phyloP scores from a whole-genome alignment of 768 basidiomycete genomes.

The Chalciporus sphaerocephalus region DNA sequence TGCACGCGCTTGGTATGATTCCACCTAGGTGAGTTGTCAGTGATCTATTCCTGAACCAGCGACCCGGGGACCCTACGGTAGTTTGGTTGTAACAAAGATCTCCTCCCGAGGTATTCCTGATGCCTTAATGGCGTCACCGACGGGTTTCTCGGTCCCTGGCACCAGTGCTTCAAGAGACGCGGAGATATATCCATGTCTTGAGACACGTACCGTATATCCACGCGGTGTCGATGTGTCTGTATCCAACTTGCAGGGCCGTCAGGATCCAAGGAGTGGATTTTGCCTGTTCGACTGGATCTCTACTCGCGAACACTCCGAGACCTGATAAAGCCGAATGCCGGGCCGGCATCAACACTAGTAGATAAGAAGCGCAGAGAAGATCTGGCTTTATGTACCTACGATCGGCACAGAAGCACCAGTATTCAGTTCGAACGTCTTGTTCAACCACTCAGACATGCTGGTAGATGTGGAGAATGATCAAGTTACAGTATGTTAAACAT shows the following conservation, averaged over 20 bases:
- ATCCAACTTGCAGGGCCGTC: conserved; percentile 32
- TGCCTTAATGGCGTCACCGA: conserved; percentile 40
- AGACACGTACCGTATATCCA: conserved; percentile 27
- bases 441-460: conserved; percentile 3
- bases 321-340: not conserved
- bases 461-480: not conserved
- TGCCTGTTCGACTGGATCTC: not conserved
- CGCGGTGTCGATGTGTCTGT: conserved; percentile 42
- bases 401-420: conserved; percentile 20
- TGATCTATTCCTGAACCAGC: not conserved
- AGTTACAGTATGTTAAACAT: not conserved
- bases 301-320: not conserved
- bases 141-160: conserved; percentile 37
- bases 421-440: conserved; percentile 20
- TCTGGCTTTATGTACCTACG: conserved; percentile 1
- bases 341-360: not conserved
- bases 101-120: conserved; percentile 45
- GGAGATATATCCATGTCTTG: not conserved
- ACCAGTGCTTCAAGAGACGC: not conserved
- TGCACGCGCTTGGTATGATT: conserved; percentile 34
- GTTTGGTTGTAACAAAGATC: conserved; percentile 43
- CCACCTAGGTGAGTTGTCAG: not conserved
- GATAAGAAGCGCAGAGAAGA: not conserved
- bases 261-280: conserved; percentile 1
- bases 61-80: conserved; percentile 36